phyloP scores from a whole-genome alignment of 108 stramenopile genomes.

The Cyclotella kingstonii region DNA sequence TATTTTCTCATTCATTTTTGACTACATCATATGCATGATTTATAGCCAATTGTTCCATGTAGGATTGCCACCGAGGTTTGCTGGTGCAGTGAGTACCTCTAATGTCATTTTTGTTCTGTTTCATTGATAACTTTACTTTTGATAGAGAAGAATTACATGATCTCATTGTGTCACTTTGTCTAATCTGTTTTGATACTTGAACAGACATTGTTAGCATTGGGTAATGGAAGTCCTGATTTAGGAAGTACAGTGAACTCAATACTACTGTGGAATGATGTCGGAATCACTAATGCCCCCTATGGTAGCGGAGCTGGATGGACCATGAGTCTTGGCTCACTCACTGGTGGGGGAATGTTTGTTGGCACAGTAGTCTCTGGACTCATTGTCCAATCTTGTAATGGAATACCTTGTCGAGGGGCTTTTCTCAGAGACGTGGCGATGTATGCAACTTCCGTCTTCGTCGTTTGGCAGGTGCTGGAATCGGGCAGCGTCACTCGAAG shows the following conservation, averaged over 20 bases:
- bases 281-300: neutral
- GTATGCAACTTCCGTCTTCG: constrained; percentile 25
- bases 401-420: constrained; percentile 45
- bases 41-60: too few relatives aligned
- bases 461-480: constrained; percentile 31
- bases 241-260: constrained; percentile 63
- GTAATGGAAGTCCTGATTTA: constrained; percentile 84
- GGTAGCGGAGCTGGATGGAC: constrained; percentile 37
- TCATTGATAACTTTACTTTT: too few relatives aligned
- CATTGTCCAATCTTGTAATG: constrained; percentile 29
- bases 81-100: constrained; percentile 70
- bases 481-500: constrained; percentile 13
- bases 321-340: constrained; percentile 58
- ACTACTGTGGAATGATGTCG: constrained; percentile 24
- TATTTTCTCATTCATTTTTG: too few relatives aligned
- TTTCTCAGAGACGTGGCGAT: constrained; percentile 48
- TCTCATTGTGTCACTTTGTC: too few relatives aligned
- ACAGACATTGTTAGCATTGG: constrained; percentile 68
- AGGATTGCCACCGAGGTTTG: constrained; percentile 68
- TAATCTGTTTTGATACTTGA: too few relatives aligned
- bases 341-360: constrained; percentile 75
- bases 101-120: too few relatives aligned
- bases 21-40: too few relatives aligned
- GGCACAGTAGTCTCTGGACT: constrained; percentile 52
- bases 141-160: too few relatives aligned